Evolutionary conservation across 768 basidiomycete species (phyloP), one percentile per base, ranked within the genome.

Genomic region (Pleurotus pulmonarius): DNA sequence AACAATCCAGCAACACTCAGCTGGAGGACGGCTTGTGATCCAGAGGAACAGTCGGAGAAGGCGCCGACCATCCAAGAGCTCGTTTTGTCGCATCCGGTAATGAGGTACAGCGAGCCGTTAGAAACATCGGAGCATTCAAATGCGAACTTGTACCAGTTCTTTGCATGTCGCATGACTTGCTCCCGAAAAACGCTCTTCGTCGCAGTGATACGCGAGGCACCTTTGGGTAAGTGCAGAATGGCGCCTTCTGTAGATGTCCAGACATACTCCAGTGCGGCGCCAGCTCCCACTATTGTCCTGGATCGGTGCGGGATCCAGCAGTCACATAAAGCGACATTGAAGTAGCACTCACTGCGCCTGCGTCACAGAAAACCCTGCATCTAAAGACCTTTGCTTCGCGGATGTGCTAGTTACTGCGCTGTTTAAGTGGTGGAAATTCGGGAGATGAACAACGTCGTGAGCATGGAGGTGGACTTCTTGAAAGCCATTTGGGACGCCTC

Each of bases 61-160:
- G 63, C 49, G 12, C 58, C 59, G 24, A 64, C 47, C 12, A 49
- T 59, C 63, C 63, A 64, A 5, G 61, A 60, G 12, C 46, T 16
- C 4, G 61, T 46, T 55, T 64, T 62, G 45, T 64, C 63, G 58
- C 59, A 62, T 4, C 61, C 61, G 16, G 61, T 64, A 3, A 64
- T 58, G 1, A 62, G 56, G 41, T 60, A 64, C 2, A 62, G 44
- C 15, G 53, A 20, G 13, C 49, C 57, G 18, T 53, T 46, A 5
- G 24, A 5, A 39, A 38, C 47, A n/a, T 53, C 37, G 18, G 39
- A 9, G 11, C 40, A 13, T 22, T 34, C 44, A 16, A 16, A 12
- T 24, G 49, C 53, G 55, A 56, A 60, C 9, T 29, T 26, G 55
- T 62, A 60, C 61, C 61, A 62, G 16, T 11, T 39, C 15, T 53